Conservation (phyloP, 306 rosid genomes). For the Rosa multiflora region DNA sequence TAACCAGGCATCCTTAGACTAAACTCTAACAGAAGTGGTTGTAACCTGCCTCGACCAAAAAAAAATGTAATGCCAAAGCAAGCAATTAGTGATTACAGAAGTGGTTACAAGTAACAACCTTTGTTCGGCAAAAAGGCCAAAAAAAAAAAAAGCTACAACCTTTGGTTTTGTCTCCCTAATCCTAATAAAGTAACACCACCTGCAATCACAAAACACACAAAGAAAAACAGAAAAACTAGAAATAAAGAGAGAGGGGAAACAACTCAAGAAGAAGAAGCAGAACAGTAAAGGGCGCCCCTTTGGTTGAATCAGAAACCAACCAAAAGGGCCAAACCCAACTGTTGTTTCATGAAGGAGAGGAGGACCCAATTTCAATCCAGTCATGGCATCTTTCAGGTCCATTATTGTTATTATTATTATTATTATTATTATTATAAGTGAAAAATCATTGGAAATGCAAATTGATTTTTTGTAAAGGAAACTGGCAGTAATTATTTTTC, state of each 20-base stretch:
- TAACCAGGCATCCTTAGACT: neutral
- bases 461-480: neutral
- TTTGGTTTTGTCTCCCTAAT: neutral
- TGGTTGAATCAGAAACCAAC: conserved; percentile 29
- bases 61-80: neutral
- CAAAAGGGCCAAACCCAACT: conserved; percentile 22
- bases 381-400: conserved; percentile 38
- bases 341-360: conserved; percentile 18
- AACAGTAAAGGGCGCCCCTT: conserved; percentile 4
- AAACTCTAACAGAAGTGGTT: neutral
- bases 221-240: neutral
- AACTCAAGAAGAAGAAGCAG: neutral
- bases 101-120: neutral
- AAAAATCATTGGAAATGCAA: neutral
- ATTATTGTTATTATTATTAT: neutral
- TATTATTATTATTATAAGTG: neutral
- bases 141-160: neutral
- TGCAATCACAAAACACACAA: neutral
- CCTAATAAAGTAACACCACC: neutral
- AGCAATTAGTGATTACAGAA: neutral
- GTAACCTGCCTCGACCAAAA: neutral
- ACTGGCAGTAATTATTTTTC: neutral
- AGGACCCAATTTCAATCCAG: conserved; percentile 20
- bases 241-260: neutral
- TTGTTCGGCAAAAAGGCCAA: neutral